Base-by-base conservation (phyloP, 345 rosid genomes). In the Hypericum androsaemum region DNA sequence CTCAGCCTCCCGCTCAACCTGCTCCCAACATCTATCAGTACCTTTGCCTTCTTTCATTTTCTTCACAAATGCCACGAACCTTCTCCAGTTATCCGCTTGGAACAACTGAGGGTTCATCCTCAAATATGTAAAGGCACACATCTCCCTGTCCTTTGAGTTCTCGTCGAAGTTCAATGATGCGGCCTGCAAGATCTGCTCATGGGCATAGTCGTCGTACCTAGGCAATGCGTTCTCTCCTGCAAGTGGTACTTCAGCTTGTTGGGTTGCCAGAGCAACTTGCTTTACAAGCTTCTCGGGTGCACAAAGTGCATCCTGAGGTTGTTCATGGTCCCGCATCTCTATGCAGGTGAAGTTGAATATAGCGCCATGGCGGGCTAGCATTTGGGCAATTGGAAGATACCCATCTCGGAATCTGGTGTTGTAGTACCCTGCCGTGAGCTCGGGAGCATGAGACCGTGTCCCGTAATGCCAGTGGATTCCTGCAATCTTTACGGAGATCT, bases 391-490 rank as follows among this genome's bases (percentile, higher is more conserved):
- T 0, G 98, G 95, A 22, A 92, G 80, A 71, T 88, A 92, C 3
- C 98, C 96, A 40, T 92, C 95, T 6, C 86, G 77, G 69, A 52
- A 74, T 61, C 96, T 74, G 3, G 98, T 92, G 79, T 88, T 92
- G 62, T 84, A 92, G 69, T 88, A 92, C 38, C 98, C 98, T 15
- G 96, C 98, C 3, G 96, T 92, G 54, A 92, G 98, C 69, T 92
- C 98, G 13, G 98, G 94, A 35, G 98, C 95, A 47, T 92, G 98
- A 12, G 96, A 92, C 14, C 96, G 73, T 5, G 74, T 72, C n/a
- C 98, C 98, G 1, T 83, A 92, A 56, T 92, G 98, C 96, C 98
- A 92, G 59, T 92, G 98, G 57, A 92, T 92, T 44, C 98, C 98
- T 10, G 96, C 95, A 57, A 92, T 37, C 67, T 92, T 92, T 5